Evolutionary conservation across 805 yeast genomes (phyloP), one percentile per base, ranked within the genome.

Genomic region (Yamadazyma kitorensis): DNA sequence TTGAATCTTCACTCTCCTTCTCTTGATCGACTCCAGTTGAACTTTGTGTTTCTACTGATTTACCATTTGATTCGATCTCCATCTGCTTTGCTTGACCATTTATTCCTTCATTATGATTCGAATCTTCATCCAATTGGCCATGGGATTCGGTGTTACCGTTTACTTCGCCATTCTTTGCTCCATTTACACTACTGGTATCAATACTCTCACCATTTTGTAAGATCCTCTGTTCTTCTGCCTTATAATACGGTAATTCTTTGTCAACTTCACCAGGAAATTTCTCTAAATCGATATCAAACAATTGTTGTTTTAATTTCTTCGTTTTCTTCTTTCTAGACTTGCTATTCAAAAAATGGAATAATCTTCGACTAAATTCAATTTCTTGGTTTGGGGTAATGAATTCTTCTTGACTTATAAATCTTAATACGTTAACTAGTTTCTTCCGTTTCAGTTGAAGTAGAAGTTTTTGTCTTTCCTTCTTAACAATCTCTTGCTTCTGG

Each of bases 401-500:
- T 13, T 66, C 59, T n/a, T 72, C 72, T 28, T 52, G 47, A 31
- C 81, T 70, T 4, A 58, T 52, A 29, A 74, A 68, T 29, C 86
- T 64, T 8, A 87, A 52, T 7, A 80, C 78, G 34, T 83, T 72
- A 3, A 65, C 65, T 45, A 93, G 59, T 48, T 76, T 78, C 26
- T 65, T 66, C 43, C 89, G 75, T 47, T 72, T 77, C 51, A 82
- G 82, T 39, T 78, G 68, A 55, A 85, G 76, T 39, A 84, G 61
- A 28, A 82, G 86, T 36, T 89, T 66, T 51, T 89, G 91, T 34
- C 74, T 74, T 54, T 82, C 80, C 54, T 86, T 87, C 49, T 86
- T 81, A 29, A 78, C 80, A 26, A 82, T 64, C 54, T 93, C 98
- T 52, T 86, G 91, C 48, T 89, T 94, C 48, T 82, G 77, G 52